Base-by-base conservation (phyloP, 2,329 filamentous ascomycete species). In the Phialocephala subalpina region DNA sequence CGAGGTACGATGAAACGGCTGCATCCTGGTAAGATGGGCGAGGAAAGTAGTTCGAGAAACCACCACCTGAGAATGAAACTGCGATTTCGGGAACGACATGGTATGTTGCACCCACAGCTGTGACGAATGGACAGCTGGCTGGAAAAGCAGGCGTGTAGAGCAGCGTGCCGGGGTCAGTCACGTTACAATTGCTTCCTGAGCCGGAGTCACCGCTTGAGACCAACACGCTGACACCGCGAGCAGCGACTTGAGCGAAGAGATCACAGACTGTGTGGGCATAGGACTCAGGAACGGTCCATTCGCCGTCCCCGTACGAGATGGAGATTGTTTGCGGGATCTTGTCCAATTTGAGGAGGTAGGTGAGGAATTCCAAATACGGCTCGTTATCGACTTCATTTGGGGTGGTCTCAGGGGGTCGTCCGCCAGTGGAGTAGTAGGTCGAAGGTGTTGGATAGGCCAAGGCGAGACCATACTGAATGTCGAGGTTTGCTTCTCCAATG, bases 221-320 rank as follows among this genome's bases (percentile, higher is more conserved):
- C 45, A 91, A 77, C 12, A 90, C 80, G 1, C 85, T 84, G 3
- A 89, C 84, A 29, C 89, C 89, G 18, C 88, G 86, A 2, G 86
- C 84, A 18, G 87, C 88, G 40, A 91, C 84, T 72, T 89, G 83
- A 20, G 83, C 86, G 71, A 90, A 88, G 65, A 87, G 79, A 68
- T 84, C 82, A 79, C 89, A 92, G 3, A 89, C 86, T 59, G 83
- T 82, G 58, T 80, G 78, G 29, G 87, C 87, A 72, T 90, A 92
- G 9, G 83, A 83, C 2, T 78, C 72, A 0, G 89, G 88, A 0
- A 92, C 81, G 1, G 84, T 83, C 73, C 90, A 86, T 77, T 92
- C 89, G 64, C 86, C 82, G 63, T 91, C 89, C 58, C 87, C 88
- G 74, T 92, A 92, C 0, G 87, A 90, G 12, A 86, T 88, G 62